phyloP scores from a whole-genome alignment of 495 filamentous ascomycete genomes.

The Collariella sp. region DNA sequence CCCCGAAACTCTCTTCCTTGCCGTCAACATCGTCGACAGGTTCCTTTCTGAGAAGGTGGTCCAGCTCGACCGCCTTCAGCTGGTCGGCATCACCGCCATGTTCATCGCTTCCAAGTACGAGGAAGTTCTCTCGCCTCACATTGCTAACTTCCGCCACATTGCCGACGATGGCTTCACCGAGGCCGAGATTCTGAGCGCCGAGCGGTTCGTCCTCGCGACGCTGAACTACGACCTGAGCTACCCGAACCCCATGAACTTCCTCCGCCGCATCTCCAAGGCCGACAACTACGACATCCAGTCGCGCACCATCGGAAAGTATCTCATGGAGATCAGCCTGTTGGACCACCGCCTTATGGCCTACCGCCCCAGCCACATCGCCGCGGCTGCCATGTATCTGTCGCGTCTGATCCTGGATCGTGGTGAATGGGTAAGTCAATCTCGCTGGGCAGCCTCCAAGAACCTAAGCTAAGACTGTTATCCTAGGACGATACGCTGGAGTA shows the following conservation, averaged over 20 bases:
- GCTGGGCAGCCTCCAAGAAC: neutral
- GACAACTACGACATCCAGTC: slow-evolving; percentile 98
- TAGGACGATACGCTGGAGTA: slow-evolving; percentile 81
- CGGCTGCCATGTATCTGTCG: slow-evolving; percentile 89
- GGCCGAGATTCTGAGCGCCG: slow-evolving; percentile 90
- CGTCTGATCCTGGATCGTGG: slow-evolving; percentile 83
- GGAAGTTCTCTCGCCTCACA: slow-evolving; percentile 92
- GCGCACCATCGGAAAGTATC: slow-evolving; percentile 90
- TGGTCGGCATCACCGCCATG: slow-evolving; percentile 97
- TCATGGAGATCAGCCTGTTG: slow-evolving; percentile 94
- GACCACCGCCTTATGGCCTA: slow-evolving; percentile 87
- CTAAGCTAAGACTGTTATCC: neutral
- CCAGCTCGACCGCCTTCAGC: slow-evolving; percentile 85
- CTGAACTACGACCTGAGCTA: slow-evolving; percentile 97
- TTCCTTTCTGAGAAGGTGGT: slow-evolving; percentile 92
- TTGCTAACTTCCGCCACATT: slow-evolving; percentile 92
- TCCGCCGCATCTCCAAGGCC: slow-evolving; percentile 94
- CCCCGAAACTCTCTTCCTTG: slow-evolving; percentile 94
- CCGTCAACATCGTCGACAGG: slow-evolving; percentile 96
- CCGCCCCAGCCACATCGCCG: slow-evolving; percentile 80
- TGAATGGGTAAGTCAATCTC: slow-evolving; percentile 61
- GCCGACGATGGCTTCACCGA: slow-evolving; percentile 97
- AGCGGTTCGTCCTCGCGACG: slow-evolving; percentile 81
- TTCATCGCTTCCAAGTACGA: slow-evolving; percentile 99
- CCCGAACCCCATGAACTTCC: slow-evolving; percentile 99